phyloP scores from a whole-genome alignment of 305 asterid species.

The Fraxinus sp. region DNA sequence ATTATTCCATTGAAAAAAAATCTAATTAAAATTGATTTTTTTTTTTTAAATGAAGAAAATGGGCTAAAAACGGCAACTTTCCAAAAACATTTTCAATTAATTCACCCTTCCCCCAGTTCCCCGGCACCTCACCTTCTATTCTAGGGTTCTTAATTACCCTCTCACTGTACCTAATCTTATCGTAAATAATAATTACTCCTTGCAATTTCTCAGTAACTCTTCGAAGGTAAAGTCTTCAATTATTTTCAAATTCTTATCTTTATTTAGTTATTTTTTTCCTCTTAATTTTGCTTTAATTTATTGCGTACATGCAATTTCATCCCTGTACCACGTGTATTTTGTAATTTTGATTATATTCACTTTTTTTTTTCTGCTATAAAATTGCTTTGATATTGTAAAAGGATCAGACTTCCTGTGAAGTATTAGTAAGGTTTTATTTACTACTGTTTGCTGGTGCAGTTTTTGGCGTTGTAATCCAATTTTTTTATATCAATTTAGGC shows the following conservation, averaged over 20 bases:
- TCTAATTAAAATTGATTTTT: no score
- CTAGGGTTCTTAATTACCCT: slow-evolving; percentile 20
- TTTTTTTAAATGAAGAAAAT: no score
- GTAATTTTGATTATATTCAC: background rate
- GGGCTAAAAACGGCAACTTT: background rate
- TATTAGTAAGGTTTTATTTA: background rate
- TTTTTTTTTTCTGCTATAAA: background rate
- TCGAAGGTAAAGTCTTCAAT: slow-evolving; percentile 17
- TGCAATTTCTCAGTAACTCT: background rate
- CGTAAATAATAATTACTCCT: background rate
- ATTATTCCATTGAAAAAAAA: no score
- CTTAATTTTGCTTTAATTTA: background rate
- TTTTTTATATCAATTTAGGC: background rate
- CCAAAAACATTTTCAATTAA: background rate
- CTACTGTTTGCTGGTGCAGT: slow-evolving; percentile 12
- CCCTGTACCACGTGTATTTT: background rate
- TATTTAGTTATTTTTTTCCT: background rate
- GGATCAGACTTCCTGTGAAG: background rate
- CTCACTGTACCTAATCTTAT: background rate
- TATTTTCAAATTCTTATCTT: background rate
- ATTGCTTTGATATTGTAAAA: background rate
- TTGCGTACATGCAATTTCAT: background rate
- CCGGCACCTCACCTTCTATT: background rate
- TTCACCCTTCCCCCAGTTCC: background rate
- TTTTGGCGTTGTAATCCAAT: background rate